Evolutionary conservation across 306 rosid genomes (phyloP), one percentile per base, ranked within the genome.

Genomic region (Ceratonia siliqua): DNA sequence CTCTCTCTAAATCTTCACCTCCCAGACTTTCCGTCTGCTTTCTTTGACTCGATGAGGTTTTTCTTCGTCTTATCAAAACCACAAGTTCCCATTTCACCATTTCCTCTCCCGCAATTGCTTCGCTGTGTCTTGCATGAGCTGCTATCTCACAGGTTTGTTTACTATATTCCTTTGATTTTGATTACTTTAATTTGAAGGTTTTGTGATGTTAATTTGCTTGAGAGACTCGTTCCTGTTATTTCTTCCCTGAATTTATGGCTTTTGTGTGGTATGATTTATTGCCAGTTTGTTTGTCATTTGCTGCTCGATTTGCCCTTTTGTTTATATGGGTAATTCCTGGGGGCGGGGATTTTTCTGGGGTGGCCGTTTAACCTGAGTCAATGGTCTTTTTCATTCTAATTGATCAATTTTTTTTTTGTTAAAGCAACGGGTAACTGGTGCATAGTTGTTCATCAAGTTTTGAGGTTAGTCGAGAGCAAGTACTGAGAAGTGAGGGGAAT

Each of bases 11-110:
- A 78, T 78, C 88, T 74, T 77, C 83, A 69, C 80, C 69, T 68
- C 82, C 2, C 77, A 59, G 58, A 64, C 80, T 81, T 82, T 83
- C 63, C 89, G 85, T 80, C 88, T 83, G 86, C 95, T 85, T 86
- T 92, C 87, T 89, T 91, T 89, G 94, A 91, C 97, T 82, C 61
- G 77, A 67, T 27, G 48, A 68, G 70, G 75, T 27, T 73, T 75
- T 41, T 73, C 81, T 27, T 80, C 70, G 71, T 79, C 81, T 58
- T 83, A 77, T 80, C 87, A 68, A 76, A 86, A 71, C 85, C 87
- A 77, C 81, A 79, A 76, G 48, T 78, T 78, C 49, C 74, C 6
- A 46, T 68, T 73, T 68, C 65, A 54, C 85, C 82, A 78, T 79
- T 83, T 73, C 54, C 55, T 68, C 43, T 39, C 46, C 36, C 15